phyloP scores from a whole-genome alignment of 306 rosid genomes.

The Trichosanthes cucumerina region DNA sequence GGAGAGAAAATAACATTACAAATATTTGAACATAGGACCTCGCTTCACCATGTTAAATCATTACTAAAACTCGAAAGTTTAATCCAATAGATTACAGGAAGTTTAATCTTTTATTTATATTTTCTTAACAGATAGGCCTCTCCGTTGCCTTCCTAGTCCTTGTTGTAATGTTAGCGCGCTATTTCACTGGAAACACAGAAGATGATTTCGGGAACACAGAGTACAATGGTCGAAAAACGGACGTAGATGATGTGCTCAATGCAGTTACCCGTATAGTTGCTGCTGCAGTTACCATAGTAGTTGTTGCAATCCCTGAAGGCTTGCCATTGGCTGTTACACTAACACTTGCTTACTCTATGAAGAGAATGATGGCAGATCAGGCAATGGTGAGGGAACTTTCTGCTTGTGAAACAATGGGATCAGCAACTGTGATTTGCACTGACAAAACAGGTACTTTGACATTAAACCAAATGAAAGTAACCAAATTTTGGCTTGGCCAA shows the following conservation, averaged over 20 bases:
- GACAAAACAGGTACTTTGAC: conserved; percentile 86
- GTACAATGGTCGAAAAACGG: conserved; percentile 31
- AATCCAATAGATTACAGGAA: neutral
- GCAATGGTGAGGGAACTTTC: conserved; percentile 92
- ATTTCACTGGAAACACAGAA: conserved; percentile 56
- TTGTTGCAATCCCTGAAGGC: conserved; percentile 92
- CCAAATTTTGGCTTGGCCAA: conserved; percentile 57
- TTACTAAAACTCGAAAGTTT: neutral
- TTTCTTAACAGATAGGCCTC: conserved; percentile 35
- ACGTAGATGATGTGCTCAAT: conserved; percentile 28
- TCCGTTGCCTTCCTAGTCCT: conserved; percentile 78
- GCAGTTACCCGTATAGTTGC: conserved; percentile 53
- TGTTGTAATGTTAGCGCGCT: conserved; percentile 56
- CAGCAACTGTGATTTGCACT: conserved; percentile 80
- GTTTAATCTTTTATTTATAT: neutral
- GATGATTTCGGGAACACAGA: conserved; percentile 35
- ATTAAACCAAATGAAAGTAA: conserved; percentile 66
- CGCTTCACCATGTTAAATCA: neutral
- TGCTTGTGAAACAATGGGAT: conserved; percentile 92
- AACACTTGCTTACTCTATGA: conserved; percentile 87
- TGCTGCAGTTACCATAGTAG: conserved; percentile 72
- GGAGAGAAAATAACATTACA: neutral
- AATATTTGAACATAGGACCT: neutral
- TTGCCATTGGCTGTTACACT: conserved; percentile 81
- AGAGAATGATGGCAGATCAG: conserved; percentile 84